These are phyloP conservation scores for Mycena venus DNA, from an alignment of 768 basidiomycete species.

Conservation along the genomic window DNA sequence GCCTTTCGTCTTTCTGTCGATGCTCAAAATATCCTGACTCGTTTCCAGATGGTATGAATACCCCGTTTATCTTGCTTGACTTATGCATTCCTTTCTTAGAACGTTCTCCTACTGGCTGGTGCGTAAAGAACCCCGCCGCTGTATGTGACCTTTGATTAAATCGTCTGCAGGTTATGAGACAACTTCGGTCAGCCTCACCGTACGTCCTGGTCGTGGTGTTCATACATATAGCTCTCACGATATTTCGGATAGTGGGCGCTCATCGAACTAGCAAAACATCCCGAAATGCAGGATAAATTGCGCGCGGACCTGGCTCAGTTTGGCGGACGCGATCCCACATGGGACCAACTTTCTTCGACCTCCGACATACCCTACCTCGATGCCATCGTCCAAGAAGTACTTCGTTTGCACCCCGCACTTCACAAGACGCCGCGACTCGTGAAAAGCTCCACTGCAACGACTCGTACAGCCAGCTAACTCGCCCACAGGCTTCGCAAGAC, in stretches of 20 bases:
- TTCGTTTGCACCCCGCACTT: constrained; percentile 60
- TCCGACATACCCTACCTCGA: constrained; percentile 69
- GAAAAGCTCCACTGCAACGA: constrained; percentile 37
- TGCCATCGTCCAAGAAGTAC: constrained; percentile 60
- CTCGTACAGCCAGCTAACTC: no score
- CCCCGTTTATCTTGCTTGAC: not conserved
- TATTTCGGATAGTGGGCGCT: constrained; percentile 68
- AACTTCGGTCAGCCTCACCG: constrained; percentile 58
- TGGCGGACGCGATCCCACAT: constrained; percentile 57
- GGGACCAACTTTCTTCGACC: constrained; percentile 51
- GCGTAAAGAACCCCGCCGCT: not conserved
- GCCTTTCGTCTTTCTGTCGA: not conserved
- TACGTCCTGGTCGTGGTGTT: no score
- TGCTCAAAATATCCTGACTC: not conserved
- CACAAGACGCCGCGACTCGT: constrained; percentile 53
- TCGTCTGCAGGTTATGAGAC: constrained; percentile 65
- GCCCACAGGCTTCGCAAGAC: constrained; percentile 65
- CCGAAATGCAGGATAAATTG: constrained; percentile 60
- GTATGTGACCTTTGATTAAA: constrained; percentile 1
- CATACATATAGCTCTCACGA: no score
- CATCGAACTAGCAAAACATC: constrained; percentile 64
- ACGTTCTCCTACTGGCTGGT: constrained; percentile 55
- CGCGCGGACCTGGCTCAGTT: constrained; percentile 65
- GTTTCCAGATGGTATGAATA: constrained; percentile 19
- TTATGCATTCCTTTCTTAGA: constrained; percentile 36